These are phyloP conservation scores for Penicillium janthinellum DNA, from an alignment of 2,329 filamentous ascomycete genomes.

Conservation along the genomic window DNA sequence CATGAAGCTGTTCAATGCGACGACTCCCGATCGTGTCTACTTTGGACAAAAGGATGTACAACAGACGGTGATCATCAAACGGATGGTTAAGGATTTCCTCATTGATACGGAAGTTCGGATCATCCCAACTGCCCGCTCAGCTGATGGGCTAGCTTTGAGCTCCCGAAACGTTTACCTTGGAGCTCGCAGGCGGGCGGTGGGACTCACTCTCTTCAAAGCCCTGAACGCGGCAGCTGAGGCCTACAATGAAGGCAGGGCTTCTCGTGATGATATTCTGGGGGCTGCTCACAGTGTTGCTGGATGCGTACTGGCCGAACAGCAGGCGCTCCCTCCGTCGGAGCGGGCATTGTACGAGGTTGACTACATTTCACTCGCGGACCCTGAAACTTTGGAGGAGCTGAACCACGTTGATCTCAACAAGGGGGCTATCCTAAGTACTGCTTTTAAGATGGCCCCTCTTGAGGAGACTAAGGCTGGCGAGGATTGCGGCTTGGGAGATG, in stretches of 20 bases:
- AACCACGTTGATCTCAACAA: conserved; percentile 66
- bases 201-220: conserved; percentile 70
- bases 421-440: conserved; percentile 85
- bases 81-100: conserved; percentile 86
- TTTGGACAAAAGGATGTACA: conserved; percentile 99
- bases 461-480: conserved; percentile 71
- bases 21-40: conserved; percentile 76
- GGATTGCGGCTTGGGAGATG: conserved; percentile 68
- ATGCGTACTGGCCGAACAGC: conserved; percentile 62
- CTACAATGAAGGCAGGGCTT: conserved; percentile 59
- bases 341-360: conserved; percentile 79
- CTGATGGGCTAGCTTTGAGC: conserved; percentile 84
- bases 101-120: conserved; percentile 74
- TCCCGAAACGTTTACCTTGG: conserved; percentile 94
- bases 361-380: conserved; percentile 89
- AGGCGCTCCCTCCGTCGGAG: conserved; percentile 58
- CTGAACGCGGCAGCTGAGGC: conserved; percentile 69
- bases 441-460: conserved; percentile 83
- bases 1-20: conserved; percentile 88
- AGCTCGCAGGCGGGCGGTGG: conserved; percentile 68
- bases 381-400: conserved; percentile 78
- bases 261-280: conserved; percentile 69
- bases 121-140: conserved; percentile 72
- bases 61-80: conserved; percentile 86
- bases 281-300: conserved; percentile 66